Conservation (phyloP, 2,329 filamentous ascomycete species). For the Beauveria sp. region DNA sequence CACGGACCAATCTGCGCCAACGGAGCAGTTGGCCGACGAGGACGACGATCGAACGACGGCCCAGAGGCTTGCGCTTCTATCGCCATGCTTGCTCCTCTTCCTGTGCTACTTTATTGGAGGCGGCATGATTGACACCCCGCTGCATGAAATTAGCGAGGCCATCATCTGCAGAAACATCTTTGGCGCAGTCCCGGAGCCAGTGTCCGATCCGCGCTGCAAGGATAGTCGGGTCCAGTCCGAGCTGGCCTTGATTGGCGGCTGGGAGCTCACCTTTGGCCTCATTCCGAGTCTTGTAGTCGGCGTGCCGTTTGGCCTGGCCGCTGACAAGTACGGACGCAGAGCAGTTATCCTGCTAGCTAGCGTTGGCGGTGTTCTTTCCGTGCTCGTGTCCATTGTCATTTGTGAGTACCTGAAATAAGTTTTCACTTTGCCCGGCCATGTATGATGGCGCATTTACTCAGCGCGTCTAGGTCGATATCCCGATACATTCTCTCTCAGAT, state of each 20-base stretch:
- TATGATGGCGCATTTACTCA: background rate
- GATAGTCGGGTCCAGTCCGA: constrained; percentile 16
- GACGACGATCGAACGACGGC: background rate
- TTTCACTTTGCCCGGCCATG: background rate
- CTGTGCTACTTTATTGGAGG: background rate
- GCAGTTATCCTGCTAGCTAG: constrained; percentile 13
- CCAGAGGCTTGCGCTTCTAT: background rate
- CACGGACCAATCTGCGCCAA: background rate
- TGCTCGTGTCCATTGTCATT: background rate
- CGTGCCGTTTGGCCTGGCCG: constrained; percentile 15
- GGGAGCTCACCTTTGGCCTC: constrained; percentile 15
- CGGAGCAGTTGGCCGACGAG: background rate
- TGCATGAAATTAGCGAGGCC: constrained; percentile 5
- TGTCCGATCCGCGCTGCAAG: constrained; percentile 14
- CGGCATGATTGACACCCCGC: background rate
- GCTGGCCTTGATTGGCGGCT: constrained; percentile 15
- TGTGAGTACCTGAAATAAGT: constrained; percentile 3
- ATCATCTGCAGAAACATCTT: constrained; percentile 11
- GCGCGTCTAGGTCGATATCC: constrained; percentile 11
- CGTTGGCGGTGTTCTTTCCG: constrained; percentile 11
- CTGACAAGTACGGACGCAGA: constrained; percentile 15
- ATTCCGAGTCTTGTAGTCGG: constrained; percentile 15
- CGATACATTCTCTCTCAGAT: constrained; percentile 12
- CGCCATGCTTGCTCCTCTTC: background rate
- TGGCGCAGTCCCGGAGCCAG: background rate